A percentile compares a stretch with the other conserved stretches of the same genome.
Evolutionary conservation across 2,329 filamentous ascomycete species (phyloP).

Genomic region (Didymella keratinophila): DNA sequence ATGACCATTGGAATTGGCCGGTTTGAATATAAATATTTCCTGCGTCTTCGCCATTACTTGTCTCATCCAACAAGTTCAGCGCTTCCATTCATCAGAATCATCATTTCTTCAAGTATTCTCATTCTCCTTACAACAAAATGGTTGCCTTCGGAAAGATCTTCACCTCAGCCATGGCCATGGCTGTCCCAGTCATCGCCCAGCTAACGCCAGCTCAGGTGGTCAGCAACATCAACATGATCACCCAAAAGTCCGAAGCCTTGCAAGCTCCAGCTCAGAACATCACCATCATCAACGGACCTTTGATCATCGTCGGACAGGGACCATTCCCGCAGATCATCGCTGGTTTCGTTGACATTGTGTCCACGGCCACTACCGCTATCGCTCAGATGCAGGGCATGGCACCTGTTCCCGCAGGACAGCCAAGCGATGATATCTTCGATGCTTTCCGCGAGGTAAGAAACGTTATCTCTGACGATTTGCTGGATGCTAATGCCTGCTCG

Average conservation of each 20-base stretch:
- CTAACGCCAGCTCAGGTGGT: constrained; percentile 18
- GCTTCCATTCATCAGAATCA: neutral
- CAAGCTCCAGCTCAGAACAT: constrained; percentile 23
- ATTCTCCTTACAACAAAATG: constrained; percentile 10
- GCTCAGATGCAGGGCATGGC: constrained; percentile 16
- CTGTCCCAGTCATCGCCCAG: constrained; percentile 19
- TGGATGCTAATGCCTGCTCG: neutral
- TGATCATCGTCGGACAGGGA: constrained; percentile 24
- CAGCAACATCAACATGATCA: constrained; percentile 21
- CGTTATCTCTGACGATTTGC: neutral
- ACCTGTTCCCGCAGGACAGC: constrained; percentile 9
- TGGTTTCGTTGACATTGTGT: constrained; percentile 24
- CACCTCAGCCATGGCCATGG: constrained; percentile 23
- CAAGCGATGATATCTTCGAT: constrained; percentile 19
- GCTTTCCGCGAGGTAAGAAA: constrained; percentile 26
- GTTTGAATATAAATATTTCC: neutral
- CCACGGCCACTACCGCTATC: constrained; percentile 13
- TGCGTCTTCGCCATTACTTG: neutral
- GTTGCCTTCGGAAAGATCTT: constrained; percentile 28
- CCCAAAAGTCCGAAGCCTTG: constrained; percentile 21
- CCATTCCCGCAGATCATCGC: constrained; percentile 22
- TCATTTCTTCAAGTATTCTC: neutral
- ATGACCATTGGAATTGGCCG: too few relatives aligned
- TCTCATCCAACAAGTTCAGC: neutral
- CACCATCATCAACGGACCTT: constrained; percentile 18